Conservation (phyloP, 805 yeast species). For the Saccharomyces eubayanus region DNA sequence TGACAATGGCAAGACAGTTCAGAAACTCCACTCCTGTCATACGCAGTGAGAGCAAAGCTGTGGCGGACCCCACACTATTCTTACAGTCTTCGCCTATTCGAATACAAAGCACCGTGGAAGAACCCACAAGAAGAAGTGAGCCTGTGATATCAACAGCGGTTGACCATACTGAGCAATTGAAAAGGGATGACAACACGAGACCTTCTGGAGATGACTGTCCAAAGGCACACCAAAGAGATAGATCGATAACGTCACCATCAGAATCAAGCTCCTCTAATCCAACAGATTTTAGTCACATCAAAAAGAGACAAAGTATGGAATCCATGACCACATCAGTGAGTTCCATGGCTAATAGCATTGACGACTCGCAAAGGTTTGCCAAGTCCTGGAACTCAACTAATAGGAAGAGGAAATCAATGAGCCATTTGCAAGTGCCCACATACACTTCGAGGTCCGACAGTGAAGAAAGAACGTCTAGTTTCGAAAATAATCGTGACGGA, state of each 20-base stretch:
- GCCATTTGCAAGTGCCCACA: slow-evolving; percentile 11
- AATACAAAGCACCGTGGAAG: background rate
- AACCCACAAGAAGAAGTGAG: background rate
- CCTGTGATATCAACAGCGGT: background rate
- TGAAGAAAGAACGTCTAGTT: background rate
- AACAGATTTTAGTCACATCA: slow-evolving; percentile 27
- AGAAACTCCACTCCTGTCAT: background rate
- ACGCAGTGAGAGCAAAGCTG: background rate
- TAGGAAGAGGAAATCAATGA: slow-evolving; percentile 27
- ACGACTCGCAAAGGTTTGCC: slow-evolving; percentile 29
- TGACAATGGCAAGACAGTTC: background rate
- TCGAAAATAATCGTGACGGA: background rate
- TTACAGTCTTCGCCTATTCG: background rate
- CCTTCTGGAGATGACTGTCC: background rate
- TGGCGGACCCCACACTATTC: background rate
- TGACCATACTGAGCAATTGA: background rate
- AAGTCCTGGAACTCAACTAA: slow-evolving; percentile 31
- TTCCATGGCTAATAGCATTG: slow-evolving; percentile 28
- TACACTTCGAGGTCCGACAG: background rate
- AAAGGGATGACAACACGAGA: background rate
- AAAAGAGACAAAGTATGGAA: slow-evolving; percentile 24
- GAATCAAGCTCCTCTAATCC: slow-evolving; percentile 25
- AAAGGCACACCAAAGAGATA: background rate
- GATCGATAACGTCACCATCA: slow-evolving; percentile 16
- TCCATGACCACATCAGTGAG: slow-evolving; percentile 30